These are phyloP conservation scores for Podosphaera aphanis DNA, from an alignment of 2,329 filamentous ascomycete genomes.

Conservation along the genomic window DNA sequence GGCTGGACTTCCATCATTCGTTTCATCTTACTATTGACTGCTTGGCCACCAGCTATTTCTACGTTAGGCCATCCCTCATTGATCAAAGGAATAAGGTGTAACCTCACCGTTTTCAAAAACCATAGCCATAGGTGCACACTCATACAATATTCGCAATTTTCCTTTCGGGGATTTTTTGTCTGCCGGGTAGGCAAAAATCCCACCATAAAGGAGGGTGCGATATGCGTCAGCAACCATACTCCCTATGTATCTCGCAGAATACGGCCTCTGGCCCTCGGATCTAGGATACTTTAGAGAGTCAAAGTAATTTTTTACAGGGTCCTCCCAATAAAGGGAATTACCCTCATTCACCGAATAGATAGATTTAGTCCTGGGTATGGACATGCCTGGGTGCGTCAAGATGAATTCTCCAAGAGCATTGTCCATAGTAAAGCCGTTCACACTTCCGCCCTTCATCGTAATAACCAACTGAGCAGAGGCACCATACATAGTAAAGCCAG, in stretches of 20 bases:
- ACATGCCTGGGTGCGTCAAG: conserved; percentile 87
- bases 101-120: conserved; percentile 77
- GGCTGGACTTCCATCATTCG: conserved; percentile 77
- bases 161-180: conserved; percentile 98
- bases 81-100: background rate
- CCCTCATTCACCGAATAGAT: conserved; percentile 99
- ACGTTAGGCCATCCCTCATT: conserved; percentile 2
- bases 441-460: conserved; percentile 76
- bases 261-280: conserved; percentile 53
- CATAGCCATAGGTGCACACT: conserved; percentile 97
- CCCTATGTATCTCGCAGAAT: conserved; percentile 86
- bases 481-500: conserved; percentile 99
- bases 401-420: conserved; percentile 96
- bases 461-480: conserved; percentile 90
- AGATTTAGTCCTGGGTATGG: conserved; percentile 49
- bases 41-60: conserved; percentile 62
- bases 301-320: conserved; percentile 70
- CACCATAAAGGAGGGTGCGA: conserved; percentile 80
- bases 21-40: conserved; percentile 73
- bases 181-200: conserved; percentile 90
- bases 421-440: conserved; percentile 97
- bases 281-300: conserved; percentile 65
- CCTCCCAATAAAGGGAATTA: conserved; percentile 91
- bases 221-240: conserved; percentile 98
- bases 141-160: conserved; percentile 89